These are phyloP conservation scores for Fomitopsis serialis DNA, from an alignment of 768 basidiomycete genomes.

Conservation along the genomic window DNA sequence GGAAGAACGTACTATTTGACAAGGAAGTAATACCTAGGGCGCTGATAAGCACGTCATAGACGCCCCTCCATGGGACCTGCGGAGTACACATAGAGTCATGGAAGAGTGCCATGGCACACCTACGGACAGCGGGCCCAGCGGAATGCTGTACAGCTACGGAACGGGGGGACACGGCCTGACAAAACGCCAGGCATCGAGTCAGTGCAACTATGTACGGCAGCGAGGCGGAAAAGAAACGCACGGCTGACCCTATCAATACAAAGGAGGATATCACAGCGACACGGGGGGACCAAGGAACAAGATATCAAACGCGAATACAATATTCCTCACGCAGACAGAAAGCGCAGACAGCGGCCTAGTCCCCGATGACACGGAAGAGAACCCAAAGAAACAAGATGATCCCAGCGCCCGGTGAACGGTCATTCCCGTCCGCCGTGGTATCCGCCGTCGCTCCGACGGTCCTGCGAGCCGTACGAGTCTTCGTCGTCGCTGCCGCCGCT, in stretches of 20 bases:
- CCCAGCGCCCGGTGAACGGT: not conserved
- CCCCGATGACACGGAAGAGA: not conserved
- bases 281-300: not conserved
- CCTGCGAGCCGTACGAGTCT: conserved; percentile 24
- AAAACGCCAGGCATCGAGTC: not conserved
- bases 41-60: not conserved
- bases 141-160: not conserved
- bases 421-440: conserved; percentile 15
- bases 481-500: conserved; percentile 27
- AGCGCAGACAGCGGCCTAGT: not conserved
- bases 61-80: not conserved
- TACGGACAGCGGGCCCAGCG: not conserved
- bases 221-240: not conserved
- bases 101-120: no score
- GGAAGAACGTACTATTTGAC: not conserved
- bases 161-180: not conserved
- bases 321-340: not conserved
- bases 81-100: not conserved
- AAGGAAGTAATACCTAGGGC: not conserved
- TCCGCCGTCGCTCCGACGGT: conserved; percentile 18
- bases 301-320: not conserved
- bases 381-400: not conserved
- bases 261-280: not conserved
- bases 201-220: not conserved
- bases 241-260: not conserved